These are phyloP conservation scores for Diplodia seriata DNA, from an alignment of 2,329 filamentous ascomycete genomes.

Conservation along the genomic window DNA sequence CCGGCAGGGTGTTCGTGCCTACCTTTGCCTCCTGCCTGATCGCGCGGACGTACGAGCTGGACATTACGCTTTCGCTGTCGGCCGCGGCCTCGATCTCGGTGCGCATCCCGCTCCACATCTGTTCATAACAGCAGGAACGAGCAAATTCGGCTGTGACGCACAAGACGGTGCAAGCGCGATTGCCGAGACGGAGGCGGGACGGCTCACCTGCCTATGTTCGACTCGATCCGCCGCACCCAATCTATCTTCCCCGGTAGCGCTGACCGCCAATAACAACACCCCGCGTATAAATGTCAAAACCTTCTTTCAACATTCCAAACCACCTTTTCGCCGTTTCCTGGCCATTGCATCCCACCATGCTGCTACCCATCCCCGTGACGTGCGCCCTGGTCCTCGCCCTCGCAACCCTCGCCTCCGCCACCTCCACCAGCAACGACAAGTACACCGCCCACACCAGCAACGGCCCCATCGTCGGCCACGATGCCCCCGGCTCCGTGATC, in stretches of 20 bases:
- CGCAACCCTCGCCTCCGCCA: background rate
- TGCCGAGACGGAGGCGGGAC: background rate
- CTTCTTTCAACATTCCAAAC: background rate
- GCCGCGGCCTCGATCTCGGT: background rate
- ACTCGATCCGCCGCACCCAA: background rate
- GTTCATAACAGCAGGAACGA: background rate
- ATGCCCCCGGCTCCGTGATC: conserved; percentile 38
- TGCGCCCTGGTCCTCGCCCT: background rate
- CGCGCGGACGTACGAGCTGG: background rate
- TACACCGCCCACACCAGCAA: conserved; percentile 32
- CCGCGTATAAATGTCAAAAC: background rate
- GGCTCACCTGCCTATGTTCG: conserved; percentile 6
- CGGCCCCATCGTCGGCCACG: conserved; percentile 44
- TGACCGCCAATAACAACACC: background rate
- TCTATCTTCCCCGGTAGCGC: background rate
- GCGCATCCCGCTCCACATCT: conserved; percentile 6
- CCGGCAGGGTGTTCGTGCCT: background rate
- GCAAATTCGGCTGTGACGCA: background rate
- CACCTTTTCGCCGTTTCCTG: background rate
- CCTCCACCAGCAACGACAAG: background rate
- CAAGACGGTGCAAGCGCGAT: background rate
- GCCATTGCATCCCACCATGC: background rate
- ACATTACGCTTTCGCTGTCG: background rate
- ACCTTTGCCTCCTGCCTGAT: conserved; percentile 17
- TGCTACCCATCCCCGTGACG: background rate